Base-by-base conservation (phyloP, 345 rosid genomes). In the Schrenkiella parvula region DNA sequence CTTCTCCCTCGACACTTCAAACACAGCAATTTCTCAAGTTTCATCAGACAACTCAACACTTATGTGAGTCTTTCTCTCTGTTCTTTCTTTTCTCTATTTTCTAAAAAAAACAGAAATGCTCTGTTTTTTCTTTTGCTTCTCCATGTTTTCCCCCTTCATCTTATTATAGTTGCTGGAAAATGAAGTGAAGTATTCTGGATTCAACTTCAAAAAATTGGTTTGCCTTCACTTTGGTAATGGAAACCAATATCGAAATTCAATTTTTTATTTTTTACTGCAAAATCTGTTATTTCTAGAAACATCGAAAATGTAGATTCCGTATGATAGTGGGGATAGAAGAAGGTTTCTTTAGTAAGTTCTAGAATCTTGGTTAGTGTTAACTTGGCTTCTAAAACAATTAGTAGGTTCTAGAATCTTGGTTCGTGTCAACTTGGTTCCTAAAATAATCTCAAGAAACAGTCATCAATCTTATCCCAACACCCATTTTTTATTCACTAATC, bases 11-110 rank as follows among this genome's bases (percentile, higher is more conserved):
- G 62, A 23, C 83, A 81, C 35, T 83, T 85, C 73, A 85, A 83
- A 79, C 88, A 85, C 73, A 79, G 71, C 38, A 85, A 85, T 65
- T 85, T 85, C 79, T 85, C 88, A 3, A 85, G 88, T 55, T 85
- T 85, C 66, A 70, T 85, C 59, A 75, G 88, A 32, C 86, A 85
- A 71, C 86, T 85, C 34, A 85, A 85, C 47, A 83, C 86, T 55
- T 85, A 83, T 68, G 89, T 85, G 55, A 81, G 82, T 76, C 54
- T 41, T 31, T 22, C 15, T 28, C 35, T 18, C 4, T 46, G 69
- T 59, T 37, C 54, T 54, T 5, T 25, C 48, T 23, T 74, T 15
- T 53, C 2, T 35, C 18, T 13, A 5, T 52, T 4, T 44, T 38
- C 53, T 60, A 10, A 18, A 39, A 19, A 58, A 35, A 38, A 64